Evolutionary conservation across 805 yeast genomes (phyloP), one percentile per base, ranked within the genome.

Genomic region (Komagataella pseudopastoris): DNA sequence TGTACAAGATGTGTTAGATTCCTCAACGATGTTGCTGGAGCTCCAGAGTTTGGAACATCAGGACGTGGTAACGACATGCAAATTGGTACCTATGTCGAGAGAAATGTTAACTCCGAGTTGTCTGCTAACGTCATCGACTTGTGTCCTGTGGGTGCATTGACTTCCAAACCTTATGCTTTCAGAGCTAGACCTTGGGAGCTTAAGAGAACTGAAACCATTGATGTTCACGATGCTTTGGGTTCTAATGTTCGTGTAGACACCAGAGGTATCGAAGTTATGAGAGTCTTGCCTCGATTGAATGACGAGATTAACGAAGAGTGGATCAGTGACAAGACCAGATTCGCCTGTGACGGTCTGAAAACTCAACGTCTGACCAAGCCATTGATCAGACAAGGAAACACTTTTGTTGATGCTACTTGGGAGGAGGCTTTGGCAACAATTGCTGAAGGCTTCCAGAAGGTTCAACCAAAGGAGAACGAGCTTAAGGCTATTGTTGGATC

Each of bases 41-140:
- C 95, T 45, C 88, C 95, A 16, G 96, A 88, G 68, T 78, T 87
- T 56, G 96, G 96, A 59, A 79, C 91, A 53, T 65, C 90, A 46
- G 96, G 95, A 55, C 83, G 96, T 69, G 96, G 96, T 62, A 87
- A 87, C 67, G 95, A 87, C 63, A 77, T 88, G 82, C 95, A 87
- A 71, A 87, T 87, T 62, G 96, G 96, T 58, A 87, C 95, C 30
- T 87, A 86, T 65, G 80, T 88, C 55, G 90, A 86, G 69, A 77
- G 89, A 70, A 86, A 86, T 67, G 77, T 87, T 62, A 85, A 86
- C 69, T 76, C 89, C 7, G 96, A 87, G 70, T 70, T 87, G 71
- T 82, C 90, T 49, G 96, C 95, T 62, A 87, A 87, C 71, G 81
- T 87, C 57, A 79, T 88, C 57, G 96, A 87, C 66, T 75, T 87